phyloP scores from a whole-genome alignment of 352 stramenopile species.

The Phytophthora palmivora region DNA sequence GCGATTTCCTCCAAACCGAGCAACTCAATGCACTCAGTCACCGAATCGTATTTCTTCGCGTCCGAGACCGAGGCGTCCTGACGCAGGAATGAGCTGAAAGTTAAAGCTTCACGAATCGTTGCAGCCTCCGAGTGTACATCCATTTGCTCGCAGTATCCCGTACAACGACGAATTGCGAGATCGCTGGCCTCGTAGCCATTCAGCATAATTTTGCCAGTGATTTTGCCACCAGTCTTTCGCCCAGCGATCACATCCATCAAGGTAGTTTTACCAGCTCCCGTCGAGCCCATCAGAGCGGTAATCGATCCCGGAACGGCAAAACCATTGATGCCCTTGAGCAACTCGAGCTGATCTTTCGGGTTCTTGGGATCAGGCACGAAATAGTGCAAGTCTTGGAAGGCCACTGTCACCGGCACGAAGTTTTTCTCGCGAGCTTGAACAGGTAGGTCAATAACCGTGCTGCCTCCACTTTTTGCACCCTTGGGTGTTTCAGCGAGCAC shows the following conservation, averaged over 20 bases:
- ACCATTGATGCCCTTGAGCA: constrained; percentile 37
- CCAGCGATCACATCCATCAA: constrained; percentile 11
- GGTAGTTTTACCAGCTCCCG: constrained; percentile 10
- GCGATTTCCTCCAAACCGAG: constrained; percentile 9
- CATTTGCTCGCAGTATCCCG: constrained; percentile 7
- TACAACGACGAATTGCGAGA: constrained; percentile 4
- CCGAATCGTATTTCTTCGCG: constrained; percentile 10
- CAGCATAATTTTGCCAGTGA: constrained; percentile 7
- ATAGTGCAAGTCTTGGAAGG: constrained; percentile 38
- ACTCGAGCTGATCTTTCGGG: constrained; percentile 24
- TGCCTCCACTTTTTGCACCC: background rate
- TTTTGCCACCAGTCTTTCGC: constrained; percentile 5
- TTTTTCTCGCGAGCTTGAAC: constrained; percentile 17
- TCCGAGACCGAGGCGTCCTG: constrained; percentile 7
- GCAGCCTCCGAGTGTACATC: constrained; percentile 6
- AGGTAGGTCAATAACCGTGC: constrained; percentile 5
- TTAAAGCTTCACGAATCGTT: constrained; percentile 8
- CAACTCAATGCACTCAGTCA: constrained; percentile 12
- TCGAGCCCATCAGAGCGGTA: constrained; percentile 10
- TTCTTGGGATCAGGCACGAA: constrained; percentile 17
- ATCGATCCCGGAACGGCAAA: constrained; percentile 10
- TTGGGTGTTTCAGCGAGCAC: constrained; percentile 16
- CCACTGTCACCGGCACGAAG: constrained; percentile 41
- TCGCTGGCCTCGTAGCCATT: constrained; percentile 8
- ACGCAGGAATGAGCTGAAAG: constrained; percentile 5